These are phyloP conservation scores for Curvularia sp. DNA, from an alignment of 2,329 filamentous ascomycete species.

Conservation along the genomic window DNA sequence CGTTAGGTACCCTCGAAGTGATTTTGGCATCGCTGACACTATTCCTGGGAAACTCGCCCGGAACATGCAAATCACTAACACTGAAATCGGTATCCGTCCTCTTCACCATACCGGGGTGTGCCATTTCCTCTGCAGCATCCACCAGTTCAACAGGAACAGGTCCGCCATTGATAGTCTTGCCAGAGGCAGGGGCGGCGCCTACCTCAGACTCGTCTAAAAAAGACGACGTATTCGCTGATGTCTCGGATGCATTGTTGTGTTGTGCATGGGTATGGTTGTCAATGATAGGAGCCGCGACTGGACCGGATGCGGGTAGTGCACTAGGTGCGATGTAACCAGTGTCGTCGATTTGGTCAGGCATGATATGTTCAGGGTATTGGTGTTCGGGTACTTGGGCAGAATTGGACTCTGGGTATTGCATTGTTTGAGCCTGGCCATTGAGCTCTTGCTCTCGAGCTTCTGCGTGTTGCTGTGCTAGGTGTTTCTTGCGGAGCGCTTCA, in stretches of 20 bases:
- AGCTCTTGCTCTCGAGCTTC: constrained; percentile 34
- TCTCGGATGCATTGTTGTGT: constrained; percentile 23
- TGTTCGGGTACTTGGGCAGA: constrained; percentile 20
- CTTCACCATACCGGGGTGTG: constrained; percentile 57
- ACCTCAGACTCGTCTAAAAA: constrained; percentile 46
- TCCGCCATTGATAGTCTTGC: constrained; percentile 42
- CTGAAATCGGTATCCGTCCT: constrained; percentile 57
- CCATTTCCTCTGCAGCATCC: constrained; percentile 28
- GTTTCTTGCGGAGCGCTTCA: constrained; percentile 44
- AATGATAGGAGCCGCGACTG: constrained; percentile 18
- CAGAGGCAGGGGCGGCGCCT: constrained; percentile 34
- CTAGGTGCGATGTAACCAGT: constrained; percentile 18
- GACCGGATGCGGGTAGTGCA: constrained; percentile 16
- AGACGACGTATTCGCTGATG: constrained; percentile 33
- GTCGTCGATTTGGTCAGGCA: constrained; percentile 23
- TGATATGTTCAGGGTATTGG: constrained; percentile 24
- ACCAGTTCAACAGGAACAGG: constrained; percentile 30
- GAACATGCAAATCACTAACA: constrained; percentile 72
- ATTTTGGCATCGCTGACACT: constrained; percentile 3
- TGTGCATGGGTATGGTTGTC: constrained; percentile 17
- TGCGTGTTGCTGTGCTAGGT: constrained; percentile 36
- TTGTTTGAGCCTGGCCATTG: constrained; percentile 16
- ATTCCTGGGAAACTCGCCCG: constrained; percentile 67
- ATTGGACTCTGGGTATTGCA: constrained; percentile 4
- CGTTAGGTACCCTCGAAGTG: constrained; percentile 1